Conservation (phyloP, 2,329 filamentous ascomycete species). For the Neonectria sp. region DNA sequence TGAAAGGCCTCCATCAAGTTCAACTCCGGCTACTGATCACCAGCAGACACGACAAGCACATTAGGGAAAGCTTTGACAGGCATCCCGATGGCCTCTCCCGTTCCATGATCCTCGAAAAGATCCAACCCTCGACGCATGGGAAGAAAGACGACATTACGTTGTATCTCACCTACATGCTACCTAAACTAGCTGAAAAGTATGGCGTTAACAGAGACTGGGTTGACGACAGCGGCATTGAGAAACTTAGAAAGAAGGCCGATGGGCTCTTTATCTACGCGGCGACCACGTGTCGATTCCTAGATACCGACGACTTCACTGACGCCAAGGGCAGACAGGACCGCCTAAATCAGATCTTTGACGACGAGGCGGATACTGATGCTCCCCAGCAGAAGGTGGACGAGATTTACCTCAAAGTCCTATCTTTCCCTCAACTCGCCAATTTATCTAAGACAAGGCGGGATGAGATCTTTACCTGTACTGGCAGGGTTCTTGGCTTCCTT, state of each 20-base stretch:
- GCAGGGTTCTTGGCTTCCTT: slow-evolving; percentile 7
- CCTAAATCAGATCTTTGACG: slow-evolving; percentile 5
- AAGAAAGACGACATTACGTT: slow-evolving; percentile 21
- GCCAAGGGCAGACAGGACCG: neutral
- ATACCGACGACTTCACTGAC: neutral
- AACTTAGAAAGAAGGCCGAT: slow-evolving; percentile 6
- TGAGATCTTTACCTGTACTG: too few species aligned
- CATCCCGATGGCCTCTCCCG: too few species aligned
- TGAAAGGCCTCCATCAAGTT: slow-evolving; percentile 8
- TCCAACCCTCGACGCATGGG: neutral
- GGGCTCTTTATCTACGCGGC: slow-evolving; percentile 34
- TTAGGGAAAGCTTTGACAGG: neutral
- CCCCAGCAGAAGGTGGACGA: slow-evolving; percentile 20
- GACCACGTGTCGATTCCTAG: slow-evolving; percentile 21
- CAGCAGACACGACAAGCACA: slow-evolving; percentile 20
- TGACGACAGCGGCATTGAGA: neutral
- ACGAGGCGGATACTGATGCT: neutral
- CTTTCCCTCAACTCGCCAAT: neutral
- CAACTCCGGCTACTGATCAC: slow-evolving; percentile 27
- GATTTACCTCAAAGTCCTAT: slow-evolving; percentile 26
- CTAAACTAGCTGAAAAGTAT: slow-evolving; percentile 2
- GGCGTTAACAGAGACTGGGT: neutral
- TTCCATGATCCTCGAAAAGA: neutral
- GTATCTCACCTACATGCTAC: slow-evolving; percentile 14
- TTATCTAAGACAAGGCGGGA: too few species aligned